Percentiles rank a stretch among this genome's conserved stretches.
phyloP scores from a whole-genome alignment of 768 basidiomycete species.

The Collybiopsis luxurians region DNA sequence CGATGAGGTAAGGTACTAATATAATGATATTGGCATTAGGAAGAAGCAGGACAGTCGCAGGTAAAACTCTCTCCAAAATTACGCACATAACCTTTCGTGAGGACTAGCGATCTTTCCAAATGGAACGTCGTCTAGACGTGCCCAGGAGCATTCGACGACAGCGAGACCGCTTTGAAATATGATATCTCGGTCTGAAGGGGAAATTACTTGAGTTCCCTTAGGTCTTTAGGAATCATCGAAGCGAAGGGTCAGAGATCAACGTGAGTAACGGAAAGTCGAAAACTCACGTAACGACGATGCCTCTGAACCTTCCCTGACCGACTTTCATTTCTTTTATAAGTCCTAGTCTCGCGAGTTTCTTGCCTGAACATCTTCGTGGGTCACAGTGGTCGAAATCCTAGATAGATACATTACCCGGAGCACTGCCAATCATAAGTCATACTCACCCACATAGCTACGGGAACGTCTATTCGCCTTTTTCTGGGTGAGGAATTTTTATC shows the following conservation, averaged over 20 bases:
- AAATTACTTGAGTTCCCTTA: conserved; percentile 74
- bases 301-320: conserved; percentile 77
- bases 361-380: conserved; percentile 65
- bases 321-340: conserved; percentile 82
- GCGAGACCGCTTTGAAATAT: conserved; percentile 75
- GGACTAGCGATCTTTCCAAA: conserved; percentile 93
- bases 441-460: conserved; percentile 96
- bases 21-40: too few species aligned
- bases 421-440: background rate
- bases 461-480: conserved; percentile 49
- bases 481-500: background rate
- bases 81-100: conserved; percentile 84
- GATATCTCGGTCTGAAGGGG: conserved; percentile 82
- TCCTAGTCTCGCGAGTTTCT: conserved; percentile 84
- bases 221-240: too few species aligned
- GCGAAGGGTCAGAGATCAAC: conserved; percentile 5
- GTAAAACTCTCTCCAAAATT: too few species aligned
- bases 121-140: conserved; percentile 90
- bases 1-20: conserved; percentile 93
- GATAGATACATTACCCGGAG: background rate
- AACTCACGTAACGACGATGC: conserved; percentile 90
- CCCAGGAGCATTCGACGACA: conserved; percentile 99
- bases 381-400: conserved; percentile 95
- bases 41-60: too few species aligned
- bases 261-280: background rate